Conservation (phyloP, 2,329 filamentous ascomycete species). For the Beauveria scarabaeidicola region DNA sequence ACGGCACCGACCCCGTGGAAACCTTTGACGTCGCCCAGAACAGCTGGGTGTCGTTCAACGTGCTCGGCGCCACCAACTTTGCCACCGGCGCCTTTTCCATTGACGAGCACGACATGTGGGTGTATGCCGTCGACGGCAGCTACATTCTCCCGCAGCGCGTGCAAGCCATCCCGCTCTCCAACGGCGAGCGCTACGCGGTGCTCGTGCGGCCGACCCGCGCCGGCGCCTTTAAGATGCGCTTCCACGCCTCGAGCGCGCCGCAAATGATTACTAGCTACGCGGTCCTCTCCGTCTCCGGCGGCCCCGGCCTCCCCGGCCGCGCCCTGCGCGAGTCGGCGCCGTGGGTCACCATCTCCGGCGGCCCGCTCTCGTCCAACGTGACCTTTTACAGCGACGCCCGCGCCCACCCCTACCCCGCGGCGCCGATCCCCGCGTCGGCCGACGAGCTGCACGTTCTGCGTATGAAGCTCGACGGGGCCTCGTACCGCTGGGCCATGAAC, state of each 20-base stretch:
- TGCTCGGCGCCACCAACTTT: conserved; percentile 44
- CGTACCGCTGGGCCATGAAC: conserved; percentile 47
- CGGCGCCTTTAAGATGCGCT: conserved; percentile 46
- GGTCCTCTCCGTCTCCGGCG: conserved; percentile 31
- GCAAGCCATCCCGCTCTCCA: conserved; percentile 37
- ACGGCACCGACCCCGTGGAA: conserved; percentile 35
- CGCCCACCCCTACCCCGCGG: conserved; percentile 39
- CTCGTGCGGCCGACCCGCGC: conserved; percentile 37
- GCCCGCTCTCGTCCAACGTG: conserved; percentile 30
- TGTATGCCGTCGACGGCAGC: conserved; percentile 45
- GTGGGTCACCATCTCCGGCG: conserved; percentile 43
- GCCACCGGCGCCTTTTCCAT: conserved; percentile 37
- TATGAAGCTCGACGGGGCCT: conserved; percentile 32
- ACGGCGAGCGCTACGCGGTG: conserved; percentile 46
- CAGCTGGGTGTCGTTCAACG: conserved; percentile 45
- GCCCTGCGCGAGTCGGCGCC: conserved; percentile 24
- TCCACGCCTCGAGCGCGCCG: conserved; percentile 37
- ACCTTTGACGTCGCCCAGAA: conserved; percentile 31
- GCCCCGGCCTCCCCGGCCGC: background rate
- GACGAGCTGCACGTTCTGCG: conserved; percentile 37
- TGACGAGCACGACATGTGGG: conserved; percentile 44
- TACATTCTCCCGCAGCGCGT: conserved; percentile 45
- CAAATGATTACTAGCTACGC: conserved; percentile 49
- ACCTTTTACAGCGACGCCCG: conserved; percentile 34
- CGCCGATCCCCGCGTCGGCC: conserved; percentile 30